Evolutionary conservation across 371 early-diverging fungal species (phyloP).

Genomic region (Fennellomyces sp.): DNA sequence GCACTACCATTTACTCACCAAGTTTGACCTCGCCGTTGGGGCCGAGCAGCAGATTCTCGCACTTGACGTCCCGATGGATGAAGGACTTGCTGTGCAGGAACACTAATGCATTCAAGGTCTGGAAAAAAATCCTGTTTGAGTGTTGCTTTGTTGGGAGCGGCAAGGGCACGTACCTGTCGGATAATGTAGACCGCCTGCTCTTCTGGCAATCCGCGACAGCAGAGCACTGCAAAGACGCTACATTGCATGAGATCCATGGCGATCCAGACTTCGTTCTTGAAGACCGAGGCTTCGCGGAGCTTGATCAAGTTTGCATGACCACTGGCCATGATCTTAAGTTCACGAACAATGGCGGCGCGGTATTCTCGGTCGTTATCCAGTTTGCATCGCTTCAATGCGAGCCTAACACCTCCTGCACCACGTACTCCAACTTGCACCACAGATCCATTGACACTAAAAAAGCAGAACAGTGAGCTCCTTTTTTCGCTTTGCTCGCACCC

Average conservation of each 20-base stretch:
- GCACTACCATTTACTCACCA: too few species aligned
- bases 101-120: slow-evolving; percentile 38
- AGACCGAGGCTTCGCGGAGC: slow-evolving; percentile 38
- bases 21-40: slow-evolving; percentile 49
- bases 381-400: slow-evolving; percentile 50
- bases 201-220: slow-evolving; percentile 43
- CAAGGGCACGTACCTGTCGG: slow-evolving; percentile 35
- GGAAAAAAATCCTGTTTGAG: background rate
- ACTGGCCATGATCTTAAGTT: slow-evolving; percentile 49
- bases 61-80: slow-evolving; percentile 55
- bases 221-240: slow-evolving; percentile 49
- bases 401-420: slow-evolving; percentile 8
- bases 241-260: slow-evolving; percentile 56
- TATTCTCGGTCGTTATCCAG: slow-evolving; percentile 43
- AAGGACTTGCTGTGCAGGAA: slow-evolving; percentile 47
- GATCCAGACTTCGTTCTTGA: slow-evolving; percentile 47
- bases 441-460: slow-evolving; percentile 24
- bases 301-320: slow-evolving; percentile 47
- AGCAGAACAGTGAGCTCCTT: background rate
- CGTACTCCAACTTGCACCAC: slow-evolving; percentile 26
- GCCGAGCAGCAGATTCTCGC: slow-evolving; percentile 49
- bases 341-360: slow-evolving; percentile 46
- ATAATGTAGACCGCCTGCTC: slow-evolving; percentile 43
- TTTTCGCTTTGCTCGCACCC: background rate
- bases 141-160: slow-evolving; percentile 11